These are phyloP conservation scores for Aspergillus candidus DNA, from an alignment of 2,329 filamentous ascomycete species.

Conservation along the genomic window DNA sequence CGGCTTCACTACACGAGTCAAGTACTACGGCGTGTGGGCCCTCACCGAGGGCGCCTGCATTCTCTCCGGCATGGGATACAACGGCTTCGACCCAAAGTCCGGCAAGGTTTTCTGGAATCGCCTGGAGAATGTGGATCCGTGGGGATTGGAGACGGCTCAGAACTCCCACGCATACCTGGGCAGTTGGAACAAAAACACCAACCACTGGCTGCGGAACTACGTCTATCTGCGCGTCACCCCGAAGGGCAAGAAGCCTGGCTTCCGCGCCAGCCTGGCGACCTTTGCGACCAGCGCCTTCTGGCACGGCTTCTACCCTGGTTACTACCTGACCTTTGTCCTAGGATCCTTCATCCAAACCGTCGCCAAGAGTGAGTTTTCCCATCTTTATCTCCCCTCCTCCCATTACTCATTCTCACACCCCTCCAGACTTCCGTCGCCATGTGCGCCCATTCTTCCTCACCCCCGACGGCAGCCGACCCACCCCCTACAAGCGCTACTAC, in stretches of 20 bases:
- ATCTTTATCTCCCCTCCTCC: not conserved
- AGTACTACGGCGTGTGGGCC: slow-evolving; percentile 96
- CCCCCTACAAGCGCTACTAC: slow-evolving; percentile 74
- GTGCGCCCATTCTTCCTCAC: slow-evolving; percentile 90
- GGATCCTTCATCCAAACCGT: slow-evolving; percentile 87
- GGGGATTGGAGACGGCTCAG: slow-evolving; percentile 80
- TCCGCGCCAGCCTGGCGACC: slow-evolving; percentile 86
- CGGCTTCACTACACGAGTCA: slow-evolving; percentile 72
- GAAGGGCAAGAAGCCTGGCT: slow-evolving; percentile 91
- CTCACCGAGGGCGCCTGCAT: slow-evolving; percentile 93
- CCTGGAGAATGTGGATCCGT: slow-evolving; percentile 80
- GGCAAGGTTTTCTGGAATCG: slow-evolving; percentile 86
- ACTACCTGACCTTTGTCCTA: slow-evolving; percentile 85
- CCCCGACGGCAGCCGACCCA: slow-evolving; percentile 62
- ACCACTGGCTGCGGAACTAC: slow-evolving; percentile 93
- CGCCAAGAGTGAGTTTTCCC: slow-evolving; percentile 70
- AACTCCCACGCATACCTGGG: slow-evolving; percentile 89
- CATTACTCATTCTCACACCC: slow-evolving; percentile 14
- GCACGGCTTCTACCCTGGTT: slow-evolving; percentile 97
- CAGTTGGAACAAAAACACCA: slow-evolving; percentile 98
- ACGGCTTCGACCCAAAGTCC: slow-evolving; percentile 78
- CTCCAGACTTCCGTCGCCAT: slow-evolving; percentile 75
- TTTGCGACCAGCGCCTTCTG: slow-evolving; percentile 93
- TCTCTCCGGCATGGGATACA: slow-evolving; percentile 86
- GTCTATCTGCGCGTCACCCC: slow-evolving; percentile 93